Evolutionary conservation across 1,284 basidiomycete species (phyloP).

Genomic region (Ustilago tritici): DNA sequence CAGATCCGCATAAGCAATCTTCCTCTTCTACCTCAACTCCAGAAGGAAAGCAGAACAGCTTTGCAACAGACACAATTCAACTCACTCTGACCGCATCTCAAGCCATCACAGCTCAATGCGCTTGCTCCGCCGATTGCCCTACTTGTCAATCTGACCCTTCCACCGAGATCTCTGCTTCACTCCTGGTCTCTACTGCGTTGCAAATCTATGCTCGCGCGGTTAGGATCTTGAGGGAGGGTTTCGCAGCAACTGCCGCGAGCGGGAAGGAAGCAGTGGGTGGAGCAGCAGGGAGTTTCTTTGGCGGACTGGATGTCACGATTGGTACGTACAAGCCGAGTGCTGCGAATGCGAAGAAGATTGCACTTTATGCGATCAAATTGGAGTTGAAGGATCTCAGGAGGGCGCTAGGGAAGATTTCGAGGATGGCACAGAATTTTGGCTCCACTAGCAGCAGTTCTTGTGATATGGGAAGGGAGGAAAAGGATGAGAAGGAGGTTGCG

Average conservation of each 20-base stretch:
- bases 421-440: slow-evolving; percentile 45
- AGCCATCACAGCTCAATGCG: slow-evolving; percentile 63
- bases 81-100: slow-evolving; percentile 66
- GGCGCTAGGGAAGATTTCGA: slow-evolving; percentile 61
- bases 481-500: neutral
- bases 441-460: neutral
- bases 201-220: slow-evolving; percentile 69
- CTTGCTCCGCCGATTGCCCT: slow-evolving; percentile 66
- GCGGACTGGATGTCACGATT: slow-evolving; percentile 61
- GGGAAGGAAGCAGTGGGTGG: neutral
- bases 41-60: neutral
- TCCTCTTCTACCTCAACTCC: neutral
- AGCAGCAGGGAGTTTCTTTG: slow-evolving; percentile 25
- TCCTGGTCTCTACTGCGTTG: slow-evolving; percentile 65
- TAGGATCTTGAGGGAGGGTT: slow-evolving; percentile 60
- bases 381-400: slow-evolving; percentile 63
- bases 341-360: slow-evolving; percentile 64
- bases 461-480: neutral
- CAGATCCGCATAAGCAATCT: slow-evolving; percentile 26
- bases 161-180: slow-evolving; percentile 55
- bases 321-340: slow-evolving; percentile 59
- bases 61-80: slow-evolving; percentile 52
- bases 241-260: slow-evolving; percentile 26
- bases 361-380: slow-evolving; percentile 67
- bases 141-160: slow-evolving; percentile 64